These are phyloP conservation scores for Teunomyces lycoperdinae DNA, from an alignment of 805 yeast species.

Conservation along the genomic window DNA sequence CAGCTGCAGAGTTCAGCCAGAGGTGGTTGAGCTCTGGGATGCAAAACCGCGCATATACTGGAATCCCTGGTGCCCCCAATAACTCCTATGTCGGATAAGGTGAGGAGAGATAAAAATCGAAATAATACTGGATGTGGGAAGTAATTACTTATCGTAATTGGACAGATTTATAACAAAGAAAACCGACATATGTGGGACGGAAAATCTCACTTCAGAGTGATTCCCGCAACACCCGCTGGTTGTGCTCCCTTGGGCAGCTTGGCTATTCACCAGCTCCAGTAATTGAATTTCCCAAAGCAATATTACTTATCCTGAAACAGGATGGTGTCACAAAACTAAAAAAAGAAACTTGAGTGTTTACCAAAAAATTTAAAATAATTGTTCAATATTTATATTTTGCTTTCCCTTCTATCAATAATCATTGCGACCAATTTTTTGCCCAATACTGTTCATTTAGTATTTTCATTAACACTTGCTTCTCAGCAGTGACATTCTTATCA, in stretches of 20 bases:
- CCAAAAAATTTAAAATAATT: conserved; percentile 1
- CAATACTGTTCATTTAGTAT: not conserved
- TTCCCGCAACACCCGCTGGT: not conserved
- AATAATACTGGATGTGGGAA: not conserved
- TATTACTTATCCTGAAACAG: not conserved
- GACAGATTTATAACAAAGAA: not conserved
- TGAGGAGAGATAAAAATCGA: not conserved
- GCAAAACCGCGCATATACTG: not conserved
- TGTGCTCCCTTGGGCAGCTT: not conserved
- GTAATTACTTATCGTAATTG: not conserved
- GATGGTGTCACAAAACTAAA: conserved; percentile 3
- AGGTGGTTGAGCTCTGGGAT: not conserved
- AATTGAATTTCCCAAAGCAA: conserved; percentile 2
- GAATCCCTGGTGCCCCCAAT: not conserved
- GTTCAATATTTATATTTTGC: not conserved
- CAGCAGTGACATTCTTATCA: not conserved
- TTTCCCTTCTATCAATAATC: not conserved
- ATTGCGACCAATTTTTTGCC: not conserved
- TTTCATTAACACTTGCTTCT: not conserved
- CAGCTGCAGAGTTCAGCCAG: not conserved
- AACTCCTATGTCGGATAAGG: not conserved
- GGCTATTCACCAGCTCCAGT: conserved; percentile 1
- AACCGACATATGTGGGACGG: not conserved
- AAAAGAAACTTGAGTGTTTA: conserved; percentile 2
- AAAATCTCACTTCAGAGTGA: too few species aligned